A percentile compares a stretch with the other conserved stretches of the same genome.
These are phyloP conservation scores for Ogataea methanolica DNA, from an alignment of 805 yeast genomes.

Conservation along the genomic window DNA sequence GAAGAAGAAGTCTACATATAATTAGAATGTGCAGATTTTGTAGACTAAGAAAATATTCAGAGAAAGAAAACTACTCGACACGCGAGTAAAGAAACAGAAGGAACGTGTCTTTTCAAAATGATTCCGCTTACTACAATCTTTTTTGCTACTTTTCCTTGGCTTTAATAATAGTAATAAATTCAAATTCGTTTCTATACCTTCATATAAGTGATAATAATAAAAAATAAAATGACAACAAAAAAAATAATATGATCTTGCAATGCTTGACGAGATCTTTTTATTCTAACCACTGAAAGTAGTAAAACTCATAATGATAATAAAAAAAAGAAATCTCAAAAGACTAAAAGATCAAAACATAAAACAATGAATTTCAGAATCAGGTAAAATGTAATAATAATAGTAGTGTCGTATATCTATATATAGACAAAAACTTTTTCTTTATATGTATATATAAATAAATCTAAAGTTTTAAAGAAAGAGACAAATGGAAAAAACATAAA, in stretches of 20 bases:
- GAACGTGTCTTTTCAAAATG: too few relatives aligned
- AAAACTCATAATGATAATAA: neutral
- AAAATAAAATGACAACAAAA: neutral
- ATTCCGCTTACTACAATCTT: neutral
- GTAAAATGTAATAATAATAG: conserved; percentile 1
- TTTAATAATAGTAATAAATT: conserved; percentile 2
- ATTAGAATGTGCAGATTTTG: too few relatives aligned
- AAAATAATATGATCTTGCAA: neutral
- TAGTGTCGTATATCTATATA: conserved; percentile 1
- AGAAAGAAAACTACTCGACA: too few relatives aligned
- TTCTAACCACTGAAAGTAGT: neutral
- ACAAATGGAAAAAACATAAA: neutral
- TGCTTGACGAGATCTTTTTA: too few relatives aligned
- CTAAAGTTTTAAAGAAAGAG: neutral
- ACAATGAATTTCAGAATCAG: conserved; percentile 14
- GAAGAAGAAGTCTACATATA: too few relatives aligned
- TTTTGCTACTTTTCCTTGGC: neutral
- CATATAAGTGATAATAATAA: conserved; percentile 3
- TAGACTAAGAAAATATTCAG: too few relatives aligned
- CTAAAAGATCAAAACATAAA: conserved; percentile 2
- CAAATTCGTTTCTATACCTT: conserved; percentile 11
- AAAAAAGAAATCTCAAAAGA: neutral
- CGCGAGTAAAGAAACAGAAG: too few relatives aligned
- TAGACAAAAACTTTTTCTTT: conserved; percentile 6
- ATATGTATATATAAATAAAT: conserved; percentile 2